Percentiles rank a stretch among this genome's conserved stretches.
Evolutionary conservation across 1,139 yeast species (phyloP).

Genomic region (Kodamaea sp.): DNA sequence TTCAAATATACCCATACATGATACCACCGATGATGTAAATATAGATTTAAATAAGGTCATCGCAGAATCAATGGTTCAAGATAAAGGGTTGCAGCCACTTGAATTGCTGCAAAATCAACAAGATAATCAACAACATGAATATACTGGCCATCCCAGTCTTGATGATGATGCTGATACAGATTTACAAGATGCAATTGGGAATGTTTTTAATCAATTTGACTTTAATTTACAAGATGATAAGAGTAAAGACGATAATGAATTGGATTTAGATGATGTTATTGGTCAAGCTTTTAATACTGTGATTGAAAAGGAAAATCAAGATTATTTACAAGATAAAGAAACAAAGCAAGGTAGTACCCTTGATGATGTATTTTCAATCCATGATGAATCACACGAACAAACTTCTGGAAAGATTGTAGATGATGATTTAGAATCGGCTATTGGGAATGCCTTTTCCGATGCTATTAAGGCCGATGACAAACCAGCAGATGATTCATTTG

Average conservation of each 20-base stretch:
- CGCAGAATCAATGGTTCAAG: slow-evolving; percentile 11
- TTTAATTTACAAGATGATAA: slow-evolving; percentile 8
- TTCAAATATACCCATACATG: neutral
- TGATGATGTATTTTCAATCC: neutral
- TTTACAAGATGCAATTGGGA: slow-evolving; percentile 37
- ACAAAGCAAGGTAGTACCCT: too few relatives aligned
- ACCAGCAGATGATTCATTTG: neutral
- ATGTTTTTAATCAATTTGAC: slow-evolving; percentile 33
- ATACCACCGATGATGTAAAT: slow-evolving; percentile 5
- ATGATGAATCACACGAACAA: neutral
- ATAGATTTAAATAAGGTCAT: slow-evolving; percentile 13
- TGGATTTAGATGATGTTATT: slow-evolving; percentile 2
- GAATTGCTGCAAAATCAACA: slow-evolving; percentile 10
- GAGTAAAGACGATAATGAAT: slow-evolving; percentile 1
- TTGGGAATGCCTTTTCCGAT: neutral
- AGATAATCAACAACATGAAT: slow-evolving; percentile 1
- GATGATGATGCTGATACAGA: slow-evolving; percentile 18
- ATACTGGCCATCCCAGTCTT: neutral
- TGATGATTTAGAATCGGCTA: slow-evolving; percentile 1
- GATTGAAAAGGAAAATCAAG: neutral
- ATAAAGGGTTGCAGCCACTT: neutral
- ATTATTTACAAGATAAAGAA: neutral
- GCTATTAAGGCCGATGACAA: neutral
- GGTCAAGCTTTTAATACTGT: slow-evolving; percentile 8
- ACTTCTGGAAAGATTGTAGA: too few relatives aligned